A percentile compares a stretch with the other conserved stretches of the same genome.
phyloP scores from a whole-genome alignment of 305 asterid species.

The Coffea humblotiana region DNA sequence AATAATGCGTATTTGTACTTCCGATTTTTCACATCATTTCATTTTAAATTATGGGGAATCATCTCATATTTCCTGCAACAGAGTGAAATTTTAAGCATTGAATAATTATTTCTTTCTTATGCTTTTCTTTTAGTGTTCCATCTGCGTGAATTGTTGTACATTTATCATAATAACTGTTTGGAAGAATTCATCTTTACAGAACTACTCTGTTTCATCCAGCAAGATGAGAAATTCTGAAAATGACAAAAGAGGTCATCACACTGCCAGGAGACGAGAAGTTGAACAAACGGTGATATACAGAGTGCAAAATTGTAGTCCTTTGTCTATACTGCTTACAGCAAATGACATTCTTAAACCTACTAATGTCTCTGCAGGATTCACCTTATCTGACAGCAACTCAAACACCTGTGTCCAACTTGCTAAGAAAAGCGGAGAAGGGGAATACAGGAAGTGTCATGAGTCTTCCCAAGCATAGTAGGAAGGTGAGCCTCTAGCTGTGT shows the following conservation, averaged over 20 bases:
- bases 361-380: constrained; percentile 42
- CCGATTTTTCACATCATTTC: background rate
- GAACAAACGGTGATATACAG: constrained; percentile 57
- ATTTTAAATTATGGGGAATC: constrained; percentile 4
- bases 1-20: background rate
- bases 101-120: background rate
- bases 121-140: background rate
- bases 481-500: constrained; percentile 48
- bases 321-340: constrained; percentile 10
- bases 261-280: constrained; percentile 42
- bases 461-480: constrained; percentile 79
- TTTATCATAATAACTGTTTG: background rate
- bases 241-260: constrained; percentile 44
- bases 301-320: constrained; percentile 16
- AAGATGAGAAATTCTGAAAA: constrained; percentile 60
- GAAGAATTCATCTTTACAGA: constrained; percentile 41
- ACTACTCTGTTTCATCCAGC: constrained; percentile 49
- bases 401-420: constrained; percentile 72
- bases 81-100: background rate
- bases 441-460: constrained; percentile 44
- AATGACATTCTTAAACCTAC: constrained; percentile 4
- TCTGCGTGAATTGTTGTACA: background rate
- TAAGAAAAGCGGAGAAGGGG: constrained; percentile 67
- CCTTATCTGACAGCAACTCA: constrained; percentile 52
- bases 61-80: constrained; percentile 3